Evolutionary conservation across 2,329 filamentous ascomycete genomes (phyloP).

Genomic region (Aotearoamyces nothofagi): DNA sequence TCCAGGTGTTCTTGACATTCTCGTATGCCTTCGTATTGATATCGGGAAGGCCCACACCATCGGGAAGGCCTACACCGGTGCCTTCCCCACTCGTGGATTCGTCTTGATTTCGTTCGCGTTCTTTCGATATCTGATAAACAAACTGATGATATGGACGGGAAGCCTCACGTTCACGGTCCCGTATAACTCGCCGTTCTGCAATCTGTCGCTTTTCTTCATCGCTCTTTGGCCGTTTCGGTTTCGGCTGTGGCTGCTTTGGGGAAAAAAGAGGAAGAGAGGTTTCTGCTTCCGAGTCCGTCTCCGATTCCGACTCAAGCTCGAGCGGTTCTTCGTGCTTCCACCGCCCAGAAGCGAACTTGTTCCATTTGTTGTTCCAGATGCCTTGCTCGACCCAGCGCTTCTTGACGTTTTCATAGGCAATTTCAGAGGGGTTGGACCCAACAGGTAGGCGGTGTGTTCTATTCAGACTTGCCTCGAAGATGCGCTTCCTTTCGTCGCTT

Average conservation of each 20-base stretch:
- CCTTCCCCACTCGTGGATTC: conserved; percentile 11
- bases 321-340: no score
- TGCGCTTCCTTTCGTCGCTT: conserved; percentile 5
- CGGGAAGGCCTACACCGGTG: no score
- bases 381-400: conserved; percentile 16
- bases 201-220: conserved; percentile 9
- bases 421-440: no score
- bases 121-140: conserved; percentile 14
- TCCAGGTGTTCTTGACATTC: conserved; percentile 17
- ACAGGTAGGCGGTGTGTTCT: conserved; percentile 1
- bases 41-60: conserved; percentile 8
- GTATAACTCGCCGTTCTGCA: conserved; percentile 8
- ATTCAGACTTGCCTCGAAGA: conserved; percentile 5
- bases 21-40: conserved; percentile 17
- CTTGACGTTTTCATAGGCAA: conserved; percentile 13
- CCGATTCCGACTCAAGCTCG: no score
- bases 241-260: no score
- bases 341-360: no score
- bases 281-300: no score
- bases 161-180: conserved; percentile 11
- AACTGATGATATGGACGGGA: conserved; percentile 18
- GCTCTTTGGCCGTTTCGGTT: conserved; percentile 8
- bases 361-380: no score
- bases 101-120: conserved; percentile 15
- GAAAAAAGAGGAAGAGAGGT: no score